These are phyloP conservation scores for Nannizzia gypsea DNA, from an alignment of 2,329 filamentous ascomycete species.

Conservation along the genomic window DNA sequence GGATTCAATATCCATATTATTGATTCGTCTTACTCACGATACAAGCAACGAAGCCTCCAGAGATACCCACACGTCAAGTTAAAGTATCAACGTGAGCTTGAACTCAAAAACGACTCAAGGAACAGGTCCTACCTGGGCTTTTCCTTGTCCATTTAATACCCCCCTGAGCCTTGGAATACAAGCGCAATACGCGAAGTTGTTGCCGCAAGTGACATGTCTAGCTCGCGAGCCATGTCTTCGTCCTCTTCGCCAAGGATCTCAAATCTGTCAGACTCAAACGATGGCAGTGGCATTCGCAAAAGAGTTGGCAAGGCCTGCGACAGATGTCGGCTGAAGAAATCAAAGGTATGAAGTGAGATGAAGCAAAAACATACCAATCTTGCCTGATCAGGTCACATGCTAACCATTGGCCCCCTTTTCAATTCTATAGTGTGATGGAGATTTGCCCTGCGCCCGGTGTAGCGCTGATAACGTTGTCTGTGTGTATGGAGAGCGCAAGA, in stretches of 20 bases:
- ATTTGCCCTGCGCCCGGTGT: slow-evolving; percentile 50
- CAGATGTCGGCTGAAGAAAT: slow-evolving; percentile 54
- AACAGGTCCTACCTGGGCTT: too few species aligned
- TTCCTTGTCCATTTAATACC: too few species aligned
- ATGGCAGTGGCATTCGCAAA: slow-evolving; percentile 32
- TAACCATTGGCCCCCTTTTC: slow-evolving; percentile 6
- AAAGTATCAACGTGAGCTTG: too few species aligned
- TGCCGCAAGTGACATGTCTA: neutral
- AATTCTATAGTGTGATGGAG: slow-evolving; percentile 46
- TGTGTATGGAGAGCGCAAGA: slow-evolving; percentile 54
- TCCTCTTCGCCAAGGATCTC: neutral
- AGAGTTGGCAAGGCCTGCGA: slow-evolving; percentile 57
- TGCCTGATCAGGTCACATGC: neutral
- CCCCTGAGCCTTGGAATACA: too few species aligned
- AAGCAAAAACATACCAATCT: neutral
- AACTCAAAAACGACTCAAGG: too few species aligned
- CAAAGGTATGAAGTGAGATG: slow-evolving; percentile 41
- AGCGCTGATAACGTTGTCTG: slow-evolving; percentile 54
- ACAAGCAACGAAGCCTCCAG: too few species aligned
- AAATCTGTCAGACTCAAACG: neutral
- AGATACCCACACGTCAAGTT: too few species aligned
- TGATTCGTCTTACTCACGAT: too few species aligned
- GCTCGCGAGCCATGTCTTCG: neutral
- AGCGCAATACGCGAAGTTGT: too few species aligned
- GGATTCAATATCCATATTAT: too few species aligned